Conservation (phyloP, 1,284 basidiomycete species). For the Mycena citricolor region DNA sequence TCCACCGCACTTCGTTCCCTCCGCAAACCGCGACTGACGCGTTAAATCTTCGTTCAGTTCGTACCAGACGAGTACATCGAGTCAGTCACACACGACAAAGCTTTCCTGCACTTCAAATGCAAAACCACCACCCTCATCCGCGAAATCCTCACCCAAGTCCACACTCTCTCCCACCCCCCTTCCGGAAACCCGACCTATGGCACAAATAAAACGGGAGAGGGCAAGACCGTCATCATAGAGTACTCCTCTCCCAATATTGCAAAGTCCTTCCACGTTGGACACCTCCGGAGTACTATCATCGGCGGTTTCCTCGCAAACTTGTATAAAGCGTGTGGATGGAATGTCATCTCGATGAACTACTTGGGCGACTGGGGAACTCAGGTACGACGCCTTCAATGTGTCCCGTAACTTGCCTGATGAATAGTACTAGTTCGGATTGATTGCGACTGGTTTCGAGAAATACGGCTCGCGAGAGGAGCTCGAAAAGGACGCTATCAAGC, state of each 20-base stretch:
- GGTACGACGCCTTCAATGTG: slow-evolving; percentile 41
- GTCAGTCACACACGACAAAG: slow-evolving; percentile 66
- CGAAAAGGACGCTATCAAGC: slow-evolving; percentile 89
- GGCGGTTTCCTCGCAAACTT: slow-evolving; percentile 92
- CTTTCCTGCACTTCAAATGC: slow-evolving; percentile 83
- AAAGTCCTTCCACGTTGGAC: slow-evolving; percentile 98
- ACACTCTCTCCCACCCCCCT: slow-evolving; percentile 64
- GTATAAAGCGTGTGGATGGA: slow-evolving; percentile 93
- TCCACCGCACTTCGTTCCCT: neutral
- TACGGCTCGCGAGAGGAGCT: slow-evolving; percentile 88
- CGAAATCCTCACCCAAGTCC: slow-evolving; percentile 81
- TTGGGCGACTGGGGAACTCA: slow-evolving; percentile 94
- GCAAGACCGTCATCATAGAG: slow-evolving; percentile 82
- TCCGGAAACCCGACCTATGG: slow-evolving; percentile 69
- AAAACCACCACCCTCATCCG: slow-evolving; percentile 73
- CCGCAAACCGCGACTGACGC: neutral
- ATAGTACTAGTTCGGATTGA: slow-evolving; percentile 68
- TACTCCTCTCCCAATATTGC: slow-evolving; percentile 99
- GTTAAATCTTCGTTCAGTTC: slow-evolving; percentile 54
- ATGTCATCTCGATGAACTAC: slow-evolving; percentile 91
- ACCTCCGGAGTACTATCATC: slow-evolving; percentile 96
- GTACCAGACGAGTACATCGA: slow-evolving; percentile 68
- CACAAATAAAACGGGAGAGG: slow-evolving; percentile 69
- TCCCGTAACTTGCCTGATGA: neutral
- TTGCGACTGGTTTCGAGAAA: slow-evolving; percentile 90